Evolutionary conservation across 2,329 filamentous ascomycete species (phyloP), one percentile per base, ranked within the genome.

Genomic region (Fusarium nanum): DNA sequence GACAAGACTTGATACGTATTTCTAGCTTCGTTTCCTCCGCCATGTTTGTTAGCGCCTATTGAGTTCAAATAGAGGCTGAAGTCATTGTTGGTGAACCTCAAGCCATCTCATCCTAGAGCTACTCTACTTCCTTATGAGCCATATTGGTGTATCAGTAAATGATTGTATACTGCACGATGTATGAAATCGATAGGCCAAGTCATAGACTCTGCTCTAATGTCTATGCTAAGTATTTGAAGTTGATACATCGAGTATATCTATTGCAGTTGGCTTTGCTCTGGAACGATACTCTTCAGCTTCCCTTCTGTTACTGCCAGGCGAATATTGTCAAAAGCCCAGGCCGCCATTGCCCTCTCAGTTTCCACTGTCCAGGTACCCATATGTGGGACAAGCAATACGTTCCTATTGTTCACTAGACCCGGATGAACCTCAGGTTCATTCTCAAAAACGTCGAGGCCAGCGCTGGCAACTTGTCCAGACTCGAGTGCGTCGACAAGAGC

Each of bases 281-380:
- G 86, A n/a, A 95, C 92, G 22, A 91, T 87, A 66, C 86, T 92
- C 77, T 86, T 88, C 74, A 94, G 76, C 70, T 83, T 87, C 1
- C 89, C 89, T 50, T 84, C 84, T 68, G 87, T 83, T 8, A 94
- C 72, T 3, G 89, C 92, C 70, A 83, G 80, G 23, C 85, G 83
- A 32, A 94, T 85, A 76, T 96, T 95, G 30, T 84, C 85, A 71
- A 95, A 90, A 41, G 88, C 86, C 89, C 90, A 93, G 75, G 89
- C 85, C 80, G 95, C 93, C 92, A 95, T 90, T 79, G 87, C 86
- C 45, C 80, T 82, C 77, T 86, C 83, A 9, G 87, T 88, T 81
- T 88, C 93, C 28, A 89, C 82, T 1, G 92, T 95, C 85, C 88
- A 93, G 1, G 93, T 97, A 0, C 93, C 93, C 92, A 97, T 92